Conservation (phyloP, 108 stramenopile species). For the Pseudonitzschia delicatissima region DNA sequence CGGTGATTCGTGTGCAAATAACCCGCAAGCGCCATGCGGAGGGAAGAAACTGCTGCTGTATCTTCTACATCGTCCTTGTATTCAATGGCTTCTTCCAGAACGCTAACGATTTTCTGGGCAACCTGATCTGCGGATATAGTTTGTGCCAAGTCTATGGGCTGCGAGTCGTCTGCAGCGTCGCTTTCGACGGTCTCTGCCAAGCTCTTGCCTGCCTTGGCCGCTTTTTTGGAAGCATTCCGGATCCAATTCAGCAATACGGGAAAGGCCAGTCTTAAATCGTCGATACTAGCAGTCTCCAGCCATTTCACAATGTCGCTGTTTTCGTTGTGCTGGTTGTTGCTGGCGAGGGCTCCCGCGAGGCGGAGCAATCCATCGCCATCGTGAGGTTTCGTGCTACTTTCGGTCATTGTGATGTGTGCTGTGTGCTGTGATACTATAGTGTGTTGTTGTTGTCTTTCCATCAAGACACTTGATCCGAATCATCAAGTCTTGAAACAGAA, state of each 20-base stretch:
- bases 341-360: background rate
- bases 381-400: background rate
- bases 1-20: constrained; percentile 1
- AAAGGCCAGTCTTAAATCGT: background rate
- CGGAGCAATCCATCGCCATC: constrained; percentile 5
- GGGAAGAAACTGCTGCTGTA: background rate
- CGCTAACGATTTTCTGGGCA: background rate
- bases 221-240: background rate
- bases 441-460: background rate
- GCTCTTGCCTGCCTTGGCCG: background rate
- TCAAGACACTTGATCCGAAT: no score
- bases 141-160: background rate
- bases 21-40: constrained; percentile 4
- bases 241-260: background rate
- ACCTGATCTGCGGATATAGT: background rate
- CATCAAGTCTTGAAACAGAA: background rate
- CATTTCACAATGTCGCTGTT: background rate
- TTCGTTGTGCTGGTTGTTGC: background rate
- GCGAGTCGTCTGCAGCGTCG: background rate
- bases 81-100: background rate
- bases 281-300: background rate
- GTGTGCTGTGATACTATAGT: background rate
- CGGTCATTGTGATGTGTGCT: background rate
- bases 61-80: background rate
- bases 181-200: background rate